phyloP scores from a whole-genome alignment of 495 filamentous ascomycete species.

The Evansstolkia leycettana region DNA sequence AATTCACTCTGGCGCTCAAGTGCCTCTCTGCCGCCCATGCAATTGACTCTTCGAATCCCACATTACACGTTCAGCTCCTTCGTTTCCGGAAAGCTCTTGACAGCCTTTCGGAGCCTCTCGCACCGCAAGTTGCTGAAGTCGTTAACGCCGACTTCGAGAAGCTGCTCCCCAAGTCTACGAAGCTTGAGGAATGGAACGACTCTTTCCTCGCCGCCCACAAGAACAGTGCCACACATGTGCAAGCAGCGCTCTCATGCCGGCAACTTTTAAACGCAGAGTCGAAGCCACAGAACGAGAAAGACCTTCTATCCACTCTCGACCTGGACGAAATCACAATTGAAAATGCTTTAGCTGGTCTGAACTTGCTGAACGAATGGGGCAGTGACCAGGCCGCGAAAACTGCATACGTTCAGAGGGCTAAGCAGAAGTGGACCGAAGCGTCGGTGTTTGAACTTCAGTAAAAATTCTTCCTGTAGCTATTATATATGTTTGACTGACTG shows the following conservation, averaged over 20 bases:
- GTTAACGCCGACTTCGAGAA: constrained; percentile 52
- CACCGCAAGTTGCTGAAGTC: constrained; percentile 49
- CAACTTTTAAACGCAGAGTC: constrained; percentile 46
- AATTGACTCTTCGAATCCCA: constrained; percentile 60
- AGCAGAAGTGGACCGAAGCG: constrained; percentile 60
- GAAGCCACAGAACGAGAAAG: constrained; percentile 44
- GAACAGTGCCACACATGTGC: constrained; percentile 48
- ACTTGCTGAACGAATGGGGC: constrained; percentile 48
- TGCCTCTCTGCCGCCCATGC: constrained; percentile 63
- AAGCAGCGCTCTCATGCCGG: constrained; percentile 47
- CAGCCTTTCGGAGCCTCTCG: constrained; percentile 38
- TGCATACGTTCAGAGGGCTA: constrained; percentile 51
- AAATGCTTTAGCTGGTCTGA: constrained; percentile 47
- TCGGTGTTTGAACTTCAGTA: constrained; percentile 38
- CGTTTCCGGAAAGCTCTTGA: constrained; percentile 56
- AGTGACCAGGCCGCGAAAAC: constrained; percentile 35
- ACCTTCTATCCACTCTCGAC: constrained; percentile 45
- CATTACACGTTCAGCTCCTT: constrained; percentile 62
- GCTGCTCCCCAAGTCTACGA: constrained; percentile 40
- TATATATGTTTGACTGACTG: too few relatives aligned
- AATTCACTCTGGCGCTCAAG: constrained; percentile 72
- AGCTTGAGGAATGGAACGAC: constrained; percentile 56
- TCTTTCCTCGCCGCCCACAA: constrained; percentile 51
- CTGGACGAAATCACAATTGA: constrained; percentile 40
- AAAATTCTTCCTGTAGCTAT: constrained; percentile 2